Percentiles rank a stretch among this genome's conserved stretches.
These are phyloP conservation scores for Phytopythium kandeliae DNA, from an alignment of 352 stramenopile species.

Conservation along the genomic window DNA sequence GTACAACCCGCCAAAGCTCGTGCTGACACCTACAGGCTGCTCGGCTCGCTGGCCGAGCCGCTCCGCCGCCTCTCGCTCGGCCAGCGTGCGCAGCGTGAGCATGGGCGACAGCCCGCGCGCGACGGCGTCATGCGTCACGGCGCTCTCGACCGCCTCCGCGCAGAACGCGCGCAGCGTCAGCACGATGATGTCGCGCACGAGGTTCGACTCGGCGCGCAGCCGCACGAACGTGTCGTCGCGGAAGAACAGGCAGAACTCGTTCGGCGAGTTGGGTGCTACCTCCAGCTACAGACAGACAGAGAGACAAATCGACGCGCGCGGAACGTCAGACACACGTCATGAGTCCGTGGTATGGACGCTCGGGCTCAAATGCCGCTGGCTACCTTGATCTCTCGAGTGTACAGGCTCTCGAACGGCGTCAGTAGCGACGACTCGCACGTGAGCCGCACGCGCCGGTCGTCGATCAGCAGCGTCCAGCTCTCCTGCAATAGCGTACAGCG, in stretches of 20 bases:
- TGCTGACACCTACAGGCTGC: conserved; percentile 33
- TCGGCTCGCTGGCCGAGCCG: background rate
- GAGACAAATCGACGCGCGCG: background rate
- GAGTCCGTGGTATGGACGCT: too few species aligned
- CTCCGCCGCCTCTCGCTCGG: conserved; percentile 25
- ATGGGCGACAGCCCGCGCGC: conserved; percentile 57
- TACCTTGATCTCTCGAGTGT: conserved; percentile 65
- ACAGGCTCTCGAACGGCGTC: conserved; percentile 72
- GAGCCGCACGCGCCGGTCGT: conserved; percentile 66
- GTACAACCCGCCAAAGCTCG: conserved; percentile 38
- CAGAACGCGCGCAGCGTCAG: conserved; percentile 75
- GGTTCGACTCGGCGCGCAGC: conserved; percentile 68
- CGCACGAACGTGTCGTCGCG: conserved; percentile 52
- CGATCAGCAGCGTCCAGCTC: conserved; percentile 78
- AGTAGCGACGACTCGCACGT: conserved; percentile 81
- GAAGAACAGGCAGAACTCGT: conserved; percentile 65
- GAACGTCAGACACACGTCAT: too few species aligned
- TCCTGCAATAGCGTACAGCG: too few species aligned
- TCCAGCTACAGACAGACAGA: conserved; percentile 31
- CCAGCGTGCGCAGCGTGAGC: conserved; percentile 59
- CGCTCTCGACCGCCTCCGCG: conserved; percentile 44
- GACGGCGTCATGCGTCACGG: conserved; percentile 34
- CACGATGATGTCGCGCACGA: conserved; percentile 76
- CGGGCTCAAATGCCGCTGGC: background rate
- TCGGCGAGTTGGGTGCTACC: conserved; percentile 43